Evolutionary conservation across 2,329 filamentous ascomycete genomes (phyloP).

Genomic region (Monosporascus sp.): DNA sequence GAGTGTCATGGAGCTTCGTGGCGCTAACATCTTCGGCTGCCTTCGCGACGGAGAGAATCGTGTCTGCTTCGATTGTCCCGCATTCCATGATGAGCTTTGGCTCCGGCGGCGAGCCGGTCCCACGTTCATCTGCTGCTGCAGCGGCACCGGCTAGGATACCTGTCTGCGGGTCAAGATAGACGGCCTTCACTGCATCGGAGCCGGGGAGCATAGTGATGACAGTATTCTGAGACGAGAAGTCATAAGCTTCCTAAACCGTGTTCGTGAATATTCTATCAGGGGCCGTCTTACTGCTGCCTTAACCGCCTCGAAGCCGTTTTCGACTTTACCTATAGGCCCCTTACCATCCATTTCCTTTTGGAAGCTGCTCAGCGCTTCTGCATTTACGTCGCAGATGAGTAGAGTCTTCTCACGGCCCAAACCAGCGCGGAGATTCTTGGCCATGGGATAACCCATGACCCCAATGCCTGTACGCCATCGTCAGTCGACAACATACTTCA

Average conservation of each 20-base stretch:
- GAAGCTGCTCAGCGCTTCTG: constrained; percentile 30
- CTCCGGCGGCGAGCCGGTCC: neutral
- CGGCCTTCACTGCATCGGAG: constrained; percentile 28
- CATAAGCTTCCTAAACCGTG: neutral
- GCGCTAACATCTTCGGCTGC: constrained; percentile 40
- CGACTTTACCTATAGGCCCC: constrained; percentile 30
- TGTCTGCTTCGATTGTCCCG: constrained; percentile 26
- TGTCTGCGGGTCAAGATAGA: constrained; percentile 29
- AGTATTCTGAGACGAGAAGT: constrained; percentile 19
- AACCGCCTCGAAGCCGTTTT: constrained; percentile 32
- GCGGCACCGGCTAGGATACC: constrained; percentile 27
- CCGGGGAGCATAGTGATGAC: constrained; percentile 37
- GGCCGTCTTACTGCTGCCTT: constrained; percentile 25
- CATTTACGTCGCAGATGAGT: constrained; percentile 31
- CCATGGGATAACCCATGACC: constrained; percentile 32
- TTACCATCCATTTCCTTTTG: constrained; percentile 27
- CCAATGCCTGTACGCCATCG: constrained; percentile 20
- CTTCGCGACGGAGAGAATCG: constrained; percentile 49
- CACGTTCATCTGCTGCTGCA: constrained; percentile 4
- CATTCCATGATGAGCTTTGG: constrained; percentile 26
- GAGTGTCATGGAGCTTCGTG: constrained; percentile 23
- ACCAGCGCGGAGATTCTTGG: constrained; percentile 25
- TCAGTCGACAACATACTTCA: neutral
- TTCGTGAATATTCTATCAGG: no score
- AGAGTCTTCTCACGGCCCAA: constrained; percentile 19